Conservation (phyloP, 352 stramenopile species). For the Globisporangium alternatum region DNA sequence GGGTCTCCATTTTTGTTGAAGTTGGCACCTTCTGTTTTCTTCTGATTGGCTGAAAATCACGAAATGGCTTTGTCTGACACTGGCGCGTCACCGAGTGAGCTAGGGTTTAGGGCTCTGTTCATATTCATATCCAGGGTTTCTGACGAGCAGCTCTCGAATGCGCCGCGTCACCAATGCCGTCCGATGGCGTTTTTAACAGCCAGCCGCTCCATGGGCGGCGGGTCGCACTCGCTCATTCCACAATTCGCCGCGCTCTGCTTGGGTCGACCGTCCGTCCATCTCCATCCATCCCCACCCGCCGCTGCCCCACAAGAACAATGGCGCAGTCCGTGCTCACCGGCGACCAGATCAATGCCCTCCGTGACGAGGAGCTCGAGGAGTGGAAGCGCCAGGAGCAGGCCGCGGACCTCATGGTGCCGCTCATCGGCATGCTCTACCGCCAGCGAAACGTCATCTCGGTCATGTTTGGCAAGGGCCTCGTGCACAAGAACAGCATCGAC, state of each 20-base stretch:
- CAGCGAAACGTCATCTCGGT: constrained; percentile 81
- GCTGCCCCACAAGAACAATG: constrained; percentile 22
- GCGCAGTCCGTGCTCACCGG: constrained; percentile 32
- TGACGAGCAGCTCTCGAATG: neutral
- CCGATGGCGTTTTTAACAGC: constrained; percentile 1
- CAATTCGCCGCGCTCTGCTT: constrained; percentile 22
- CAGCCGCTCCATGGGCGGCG: neutral
- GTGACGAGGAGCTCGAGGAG: constrained; percentile 58
- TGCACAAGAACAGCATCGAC: constrained; percentile 86
- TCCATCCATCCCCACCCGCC: neutral
- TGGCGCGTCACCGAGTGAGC: constrained; percentile 17
- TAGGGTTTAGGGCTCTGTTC: neutral
- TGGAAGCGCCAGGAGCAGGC: constrained; percentile 82
- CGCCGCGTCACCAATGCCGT: constrained; percentile 7
- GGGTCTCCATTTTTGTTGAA: constrained; percentile 13
- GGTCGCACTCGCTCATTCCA: constrained; percentile 13
- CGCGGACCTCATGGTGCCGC: constrained; percentile 81
- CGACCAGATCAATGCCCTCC: constrained; percentile 50
- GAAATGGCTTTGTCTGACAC: constrained; percentile 9
- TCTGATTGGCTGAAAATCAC: constrained; percentile 17
- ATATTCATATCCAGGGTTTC: neutral
- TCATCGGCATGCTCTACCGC: constrained; percentile 81
- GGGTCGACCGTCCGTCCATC: neutral
- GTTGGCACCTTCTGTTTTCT: neutral
- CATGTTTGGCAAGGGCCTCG: constrained; percentile 79